Percentiles rank a stretch among this genome's conserved stretches.
These are phyloP conservation scores for Chrysopogon serrulatus DNA, from an alignment of 176 grass and related monocot species.

Conservation along the genomic window DNA sequence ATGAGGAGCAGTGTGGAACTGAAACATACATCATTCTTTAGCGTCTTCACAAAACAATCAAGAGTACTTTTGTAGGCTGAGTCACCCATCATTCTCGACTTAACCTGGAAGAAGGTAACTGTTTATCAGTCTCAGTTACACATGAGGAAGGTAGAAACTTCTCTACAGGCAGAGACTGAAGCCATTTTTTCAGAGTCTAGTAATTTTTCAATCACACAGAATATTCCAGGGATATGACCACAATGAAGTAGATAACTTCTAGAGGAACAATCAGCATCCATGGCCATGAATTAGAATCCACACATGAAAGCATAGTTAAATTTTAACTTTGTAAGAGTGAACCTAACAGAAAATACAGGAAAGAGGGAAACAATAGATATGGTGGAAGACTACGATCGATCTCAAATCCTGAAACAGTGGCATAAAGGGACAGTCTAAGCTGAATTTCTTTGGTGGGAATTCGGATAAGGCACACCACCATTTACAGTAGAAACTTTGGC, in stretches of 20 bases:
- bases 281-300: background rate
- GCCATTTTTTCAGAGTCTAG: background rate
- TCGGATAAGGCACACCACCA: background rate
- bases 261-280: background rate
- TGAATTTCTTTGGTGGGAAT: background rate
- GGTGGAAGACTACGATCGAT: background rate
- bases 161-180: background rate
- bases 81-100: constrained; percentile 99
- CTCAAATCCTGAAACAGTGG: background rate
- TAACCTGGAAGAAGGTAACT: constrained; percentile 52
- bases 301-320: background rate
- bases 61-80: constrained; percentile 82
- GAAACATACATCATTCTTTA: constrained; percentile 84
- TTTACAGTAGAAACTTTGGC: background rate
- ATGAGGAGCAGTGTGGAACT: constrained; percentile 18
- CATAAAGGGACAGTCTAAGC: background rate
- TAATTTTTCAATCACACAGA: background rate
- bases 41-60: constrained; percentile 94
- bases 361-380: background rate
- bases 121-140: background rate
- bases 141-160: background rate
- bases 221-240: background rate
- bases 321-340: background rate
- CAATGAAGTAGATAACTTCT: background rate
- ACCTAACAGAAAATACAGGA: background rate